These are phyloP conservation scores for Entomortierella parvispora DNA, from an alignment of 192 early-diverging fungal species.

Conservation along the genomic window DNA sequence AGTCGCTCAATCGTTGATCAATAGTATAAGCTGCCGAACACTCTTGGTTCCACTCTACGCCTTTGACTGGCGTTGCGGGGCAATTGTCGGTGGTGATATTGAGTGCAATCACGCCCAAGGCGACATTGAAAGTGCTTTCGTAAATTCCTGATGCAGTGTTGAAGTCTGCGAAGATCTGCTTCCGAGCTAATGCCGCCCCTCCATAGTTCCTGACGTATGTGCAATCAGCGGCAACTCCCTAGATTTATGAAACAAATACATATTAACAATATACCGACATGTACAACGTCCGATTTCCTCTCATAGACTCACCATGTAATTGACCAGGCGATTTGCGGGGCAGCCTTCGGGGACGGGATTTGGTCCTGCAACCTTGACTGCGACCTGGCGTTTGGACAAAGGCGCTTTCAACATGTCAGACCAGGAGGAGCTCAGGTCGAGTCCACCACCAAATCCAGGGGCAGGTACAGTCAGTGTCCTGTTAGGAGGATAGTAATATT, in stretches of 20 bases:
- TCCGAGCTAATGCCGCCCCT: slow-evolving; percentile 63
- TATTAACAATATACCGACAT: not conserved
- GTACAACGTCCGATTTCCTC: not conserved
- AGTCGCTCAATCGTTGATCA: slow-evolving; percentile 82
- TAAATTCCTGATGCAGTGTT: slow-evolving; percentile 85
- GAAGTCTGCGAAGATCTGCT: slow-evolving; percentile 84
- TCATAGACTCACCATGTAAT: slow-evolving; percentile 45
- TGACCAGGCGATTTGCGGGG: slow-evolving; percentile 45
- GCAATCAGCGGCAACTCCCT: slow-evolving; percentile 81
- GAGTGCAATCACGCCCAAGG: slow-evolving; percentile 82
- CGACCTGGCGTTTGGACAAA: slow-evolving; percentile 24
- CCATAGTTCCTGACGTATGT: slow-evolving; percentile 69
- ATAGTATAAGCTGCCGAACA: slow-evolving; percentile 82
- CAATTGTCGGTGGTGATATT: slow-evolving; percentile 73
- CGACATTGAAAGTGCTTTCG: slow-evolving; percentile 86
- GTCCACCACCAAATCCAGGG: not conserved
- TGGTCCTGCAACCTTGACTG: slow-evolving; percentile 33
- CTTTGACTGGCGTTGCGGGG: slow-evolving; percentile 54
- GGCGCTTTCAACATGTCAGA: slow-evolving; percentile 12
- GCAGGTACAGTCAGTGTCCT: slow-evolving; percentile 12
- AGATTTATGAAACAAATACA: slow-evolving; percentile 7
- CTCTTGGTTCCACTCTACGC: slow-evolving; percentile 78
- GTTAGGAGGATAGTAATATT: slow-evolving; percentile 45
- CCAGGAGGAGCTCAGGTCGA: slow-evolving; percentile 35
- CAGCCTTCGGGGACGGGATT: slow-evolving; percentile 48